Conservation (phyloP, 106 monocot species). For the Acorus gramineus region DNA sequence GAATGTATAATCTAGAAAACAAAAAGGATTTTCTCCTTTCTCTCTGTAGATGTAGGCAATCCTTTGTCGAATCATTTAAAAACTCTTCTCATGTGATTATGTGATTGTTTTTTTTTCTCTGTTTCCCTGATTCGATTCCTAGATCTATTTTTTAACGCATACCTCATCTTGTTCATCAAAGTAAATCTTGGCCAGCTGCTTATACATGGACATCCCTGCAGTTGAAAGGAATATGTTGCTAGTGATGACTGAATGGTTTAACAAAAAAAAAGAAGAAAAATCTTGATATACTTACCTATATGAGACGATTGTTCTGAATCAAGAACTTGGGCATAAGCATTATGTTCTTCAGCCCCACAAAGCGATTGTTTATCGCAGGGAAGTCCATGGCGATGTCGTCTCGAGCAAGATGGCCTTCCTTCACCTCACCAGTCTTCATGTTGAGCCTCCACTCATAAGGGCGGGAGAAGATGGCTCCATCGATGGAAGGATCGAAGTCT, state of each 20-base stretch:
- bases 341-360: conserved; percentile 9
- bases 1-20: too few relatives aligned
- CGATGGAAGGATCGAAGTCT: conserved; percentile 12
- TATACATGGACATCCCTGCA: conserved; percentile 13
- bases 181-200: conserved; percentile 15
- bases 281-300: too few relatives aligned
- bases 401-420: conserved; percentile 12
- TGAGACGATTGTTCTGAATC: conserved; percentile 9
- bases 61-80: too few relatives aligned
- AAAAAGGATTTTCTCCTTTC: too few relatives aligned
- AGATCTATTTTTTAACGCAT: too few relatives aligned
- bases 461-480: conserved; percentile 15
- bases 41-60: too few relatives aligned
- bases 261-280: too few relatives aligned
- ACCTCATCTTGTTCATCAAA: conserved; percentile 3
- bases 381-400: conserved; percentile 19
- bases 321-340: conserved; percentile 8
- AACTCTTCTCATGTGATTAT: too few relatives aligned
- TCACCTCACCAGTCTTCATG: conserved; percentile 9
- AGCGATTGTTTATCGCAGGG: conserved; percentile 11
- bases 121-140: too few relatives aligned
- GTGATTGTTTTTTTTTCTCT: too few relatives aligned
- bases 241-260: too few relatives aligned
- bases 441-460: conserved; percentile 24
- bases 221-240: too few relatives aligned